phyloP scores from a whole-genome alignment of 2,329 filamentous ascomycete species.

The Fusarium citri region DNA sequence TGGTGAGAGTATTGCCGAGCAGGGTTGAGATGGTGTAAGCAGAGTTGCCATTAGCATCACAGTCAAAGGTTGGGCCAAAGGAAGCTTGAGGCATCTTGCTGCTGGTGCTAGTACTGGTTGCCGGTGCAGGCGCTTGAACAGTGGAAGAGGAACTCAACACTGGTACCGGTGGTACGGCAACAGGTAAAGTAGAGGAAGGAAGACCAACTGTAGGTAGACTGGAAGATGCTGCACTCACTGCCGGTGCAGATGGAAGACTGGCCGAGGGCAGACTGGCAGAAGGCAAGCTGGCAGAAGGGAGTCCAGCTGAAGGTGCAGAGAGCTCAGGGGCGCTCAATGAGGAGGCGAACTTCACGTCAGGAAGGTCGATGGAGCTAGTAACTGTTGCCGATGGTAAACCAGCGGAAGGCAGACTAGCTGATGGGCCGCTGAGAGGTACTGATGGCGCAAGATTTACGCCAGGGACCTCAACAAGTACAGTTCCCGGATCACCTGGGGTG shows the following conservation, averaged over 20 bases:
- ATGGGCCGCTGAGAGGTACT: not conserved
- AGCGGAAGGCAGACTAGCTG: not conserved
- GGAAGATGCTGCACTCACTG: not conserved
- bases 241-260: not conserved
- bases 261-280: not conserved
- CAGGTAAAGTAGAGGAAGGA: not conserved
- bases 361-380: not conserved
- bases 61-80: conserved; percentile 8
- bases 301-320: not conserved
- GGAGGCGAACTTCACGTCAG: not conserved
- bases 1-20: conserved; percentile 6
- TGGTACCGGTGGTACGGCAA: not conserved
- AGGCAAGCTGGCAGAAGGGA: not conserved
- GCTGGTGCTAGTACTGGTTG: not conserved
- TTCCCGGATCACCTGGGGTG: not conserved
- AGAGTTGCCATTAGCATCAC: not conserved
- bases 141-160: not conserved
- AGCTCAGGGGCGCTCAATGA: not conserved
- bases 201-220: not conserved
- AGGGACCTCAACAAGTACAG: not conserved
- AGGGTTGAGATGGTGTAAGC: not conserved
- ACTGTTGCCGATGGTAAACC: not conserved
- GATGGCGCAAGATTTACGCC: not conserved
- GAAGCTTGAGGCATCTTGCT: conserved; percentile 4
- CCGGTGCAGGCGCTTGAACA: not conserved